Base-by-base conservation (phyloP, 2,329 filamentous ascomycete species). In the Alternaria triticimaculans region DNA sequence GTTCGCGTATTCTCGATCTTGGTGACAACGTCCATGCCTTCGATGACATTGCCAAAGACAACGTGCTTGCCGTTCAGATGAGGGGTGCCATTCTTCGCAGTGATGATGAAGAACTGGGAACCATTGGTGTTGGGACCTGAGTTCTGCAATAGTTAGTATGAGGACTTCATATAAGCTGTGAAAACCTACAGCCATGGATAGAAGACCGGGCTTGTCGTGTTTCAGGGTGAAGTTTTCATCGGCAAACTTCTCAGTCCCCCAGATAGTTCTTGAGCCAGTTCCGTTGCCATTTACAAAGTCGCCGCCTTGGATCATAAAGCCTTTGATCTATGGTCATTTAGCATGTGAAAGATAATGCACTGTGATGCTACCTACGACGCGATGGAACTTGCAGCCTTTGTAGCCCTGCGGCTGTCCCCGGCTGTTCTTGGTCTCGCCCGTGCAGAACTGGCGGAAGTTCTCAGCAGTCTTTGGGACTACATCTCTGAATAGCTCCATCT, bases 361-460 rank as follows among this genome's bases (percentile, higher is more conserved):
- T 41, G 49, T 21, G 28, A 12, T 18, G 20, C n/a, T 46, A 84
- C 91, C 74, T 82, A 96, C 93, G 73, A 98, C 93, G 62, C 96
- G 90, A 82, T 98, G 96, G 76, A 98, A 97, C 80, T 93, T 96
- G 84, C 88, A 91, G 58, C 92, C 92, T 83, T 97, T 98, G 86
- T 97, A 99, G 67, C 96, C 96, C 78, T 96, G 92, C 1, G 94
- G 91, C 66, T 89, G 86, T 33, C 93, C 93, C 10, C 89, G 87
- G 55, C 87, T 81, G 76, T 92, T 92, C 82, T 94, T 97, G 70
- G 87, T 90, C 84, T 98, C 95, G 73, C 96, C 96, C 0, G 95
- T 98, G 83, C 94, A 97, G 83, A 97, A 97, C 78, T 96, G 93
- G 50, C 94, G 92, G 80, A 99, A 98, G 84, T 98, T 98, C 81